Evolutionary conservation across 192 early-diverging fungal genomes (phyloP).

Genomic region (Pilaira anomala): DNA sequence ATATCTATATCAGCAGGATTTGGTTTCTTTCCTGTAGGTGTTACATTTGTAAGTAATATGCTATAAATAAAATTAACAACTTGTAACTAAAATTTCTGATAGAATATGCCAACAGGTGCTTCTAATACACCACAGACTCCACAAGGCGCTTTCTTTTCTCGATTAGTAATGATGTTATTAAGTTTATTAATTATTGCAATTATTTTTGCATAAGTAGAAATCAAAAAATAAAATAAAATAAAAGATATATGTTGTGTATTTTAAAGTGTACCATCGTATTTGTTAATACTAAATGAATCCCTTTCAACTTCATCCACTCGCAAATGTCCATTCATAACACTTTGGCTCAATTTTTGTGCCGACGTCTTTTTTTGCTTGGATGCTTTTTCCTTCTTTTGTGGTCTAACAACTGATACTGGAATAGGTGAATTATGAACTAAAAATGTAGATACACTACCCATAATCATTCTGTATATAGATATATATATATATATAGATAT

Average conservation of each 20-base stretch:
- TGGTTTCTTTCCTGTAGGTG: slow-evolving; percentile 71
- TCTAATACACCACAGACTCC: slow-evolving; percentile 36
- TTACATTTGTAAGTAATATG: slow-evolving; percentile 51
- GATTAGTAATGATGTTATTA: slow-evolving; percentile 80
- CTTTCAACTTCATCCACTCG: slow-evolving; percentile 37
- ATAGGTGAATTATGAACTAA: slow-evolving; percentile 51
- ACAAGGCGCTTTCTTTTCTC: slow-evolving; percentile 78
- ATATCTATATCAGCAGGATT: slow-evolving; percentile 64
- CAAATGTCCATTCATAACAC: slow-evolving; percentile 33
- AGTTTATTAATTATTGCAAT: slow-evolving; percentile 75
- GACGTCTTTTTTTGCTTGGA: slow-evolving; percentile 24
- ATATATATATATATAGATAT: no score
- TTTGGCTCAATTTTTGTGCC: slow-evolving; percentile 39
- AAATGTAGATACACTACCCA: slow-evolving; percentile 51
- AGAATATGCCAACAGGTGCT: slow-evolving; percentile 34
- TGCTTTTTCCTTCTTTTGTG: slow-evolving; percentile 39
- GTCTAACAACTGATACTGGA: slow-evolving; percentile 49
- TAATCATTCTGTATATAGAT: slow-evolving; percentile 35
- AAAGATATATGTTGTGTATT: no score
- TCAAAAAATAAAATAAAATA: slow-evolving; percentile 24
- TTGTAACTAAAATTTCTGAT: not conserved
- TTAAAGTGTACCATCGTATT: slow-evolving; percentile 21
- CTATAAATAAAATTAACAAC: slow-evolving; percentile 2
- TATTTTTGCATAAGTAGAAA: slow-evolving; percentile 56
- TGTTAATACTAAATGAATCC: slow-evolving; percentile 14